Percentiles rank a stretch among this genome's conserved stretches.
These are phyloP conservation scores for Hymenotorrendiella dingleyae DNA, from an alignment of 2,329 filamentous ascomycete genomes.

Conservation along the genomic window DNA sequence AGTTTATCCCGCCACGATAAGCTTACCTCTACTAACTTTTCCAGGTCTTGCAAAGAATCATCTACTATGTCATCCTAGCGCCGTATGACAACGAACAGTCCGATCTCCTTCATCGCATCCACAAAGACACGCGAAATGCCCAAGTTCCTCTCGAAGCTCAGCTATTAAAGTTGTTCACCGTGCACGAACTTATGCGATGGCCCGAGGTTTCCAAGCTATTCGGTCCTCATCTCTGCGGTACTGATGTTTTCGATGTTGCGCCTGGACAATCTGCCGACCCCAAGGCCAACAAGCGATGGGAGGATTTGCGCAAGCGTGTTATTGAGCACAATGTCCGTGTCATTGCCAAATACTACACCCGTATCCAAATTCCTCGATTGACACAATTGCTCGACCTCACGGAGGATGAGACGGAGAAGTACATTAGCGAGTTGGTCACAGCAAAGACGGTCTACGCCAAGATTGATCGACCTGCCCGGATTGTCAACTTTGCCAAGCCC, in stretches of 20 bases:
- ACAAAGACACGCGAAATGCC: constrained; percentile 74
- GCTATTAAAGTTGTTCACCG: constrained; percentile 88
- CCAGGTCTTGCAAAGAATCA: constrained; percentile 84
- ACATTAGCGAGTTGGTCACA: constrained; percentile 94
- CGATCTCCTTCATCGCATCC: constrained; percentile 89
- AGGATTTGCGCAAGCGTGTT: constrained; percentile 93
- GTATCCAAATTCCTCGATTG: constrained; percentile 85
- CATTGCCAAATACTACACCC: constrained; percentile 97
- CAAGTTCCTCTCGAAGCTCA: constrained; percentile 75
- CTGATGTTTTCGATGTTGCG: constrained; percentile 78
- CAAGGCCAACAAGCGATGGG: constrained; percentile 81
- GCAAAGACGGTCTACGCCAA: constrained; percentile 97
- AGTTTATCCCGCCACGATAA: constrained; percentile 29
- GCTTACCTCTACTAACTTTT: constrained; percentile 12
- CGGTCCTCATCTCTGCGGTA: constrained; percentile 78
- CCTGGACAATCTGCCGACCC: constrained; percentile 62
- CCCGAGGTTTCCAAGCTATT: constrained; percentile 86
- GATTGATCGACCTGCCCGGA: constrained; percentile 86
- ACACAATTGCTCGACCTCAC: constrained; percentile 86
- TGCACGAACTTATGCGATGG: constrained; percentile 97
- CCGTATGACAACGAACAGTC: constrained; percentile 98
- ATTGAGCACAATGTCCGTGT: constrained; percentile 99
- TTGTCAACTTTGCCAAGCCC: constrained; percentile 93
- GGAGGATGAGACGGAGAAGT: constrained; percentile 97
- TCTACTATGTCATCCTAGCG: constrained; percentile 95